These are phyloP conservation scores for Fusarium hostae DNA, from an alignment of 2,329 filamentous ascomycete species.

Conservation along the genomic window DNA sequence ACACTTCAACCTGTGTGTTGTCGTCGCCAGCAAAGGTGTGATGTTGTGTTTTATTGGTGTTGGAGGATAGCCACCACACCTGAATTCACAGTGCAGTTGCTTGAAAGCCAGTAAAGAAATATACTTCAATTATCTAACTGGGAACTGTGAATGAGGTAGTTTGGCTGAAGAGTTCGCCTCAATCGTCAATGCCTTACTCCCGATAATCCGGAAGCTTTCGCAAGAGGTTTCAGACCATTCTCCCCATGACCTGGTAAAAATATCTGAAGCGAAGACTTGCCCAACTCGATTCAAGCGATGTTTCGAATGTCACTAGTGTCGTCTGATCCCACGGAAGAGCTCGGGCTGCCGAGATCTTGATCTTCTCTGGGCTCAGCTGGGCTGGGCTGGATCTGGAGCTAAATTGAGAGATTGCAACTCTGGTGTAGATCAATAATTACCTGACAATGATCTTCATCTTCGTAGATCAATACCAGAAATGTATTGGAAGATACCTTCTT, in stretches of 20 bases:
- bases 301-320: constrained; percentile 18
- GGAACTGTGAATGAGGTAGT: neutral
- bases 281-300: constrained; percentile 9
- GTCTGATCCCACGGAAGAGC: constrained; percentile 4
- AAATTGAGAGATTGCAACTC: constrained; percentile 9
- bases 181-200: neutral
- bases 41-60: neutral
- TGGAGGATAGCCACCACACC: neutral
- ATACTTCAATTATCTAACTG: neutral
- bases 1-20: neutral
- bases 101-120: neutral
- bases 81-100: neutral
- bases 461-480: constrained; percentile 3
- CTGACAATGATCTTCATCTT: neutral
- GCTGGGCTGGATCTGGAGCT: constrained; percentile 20
- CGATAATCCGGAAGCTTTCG: neutral
- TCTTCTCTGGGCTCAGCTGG: constrained; percentile 8
- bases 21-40: neutral
- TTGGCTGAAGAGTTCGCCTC: neutral
- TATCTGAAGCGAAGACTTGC: constrained; percentile 2
- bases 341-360: constrained; percentile 21
- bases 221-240: neutral
- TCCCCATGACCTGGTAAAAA: neutral
- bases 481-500: neutral
- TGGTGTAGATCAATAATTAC: constrained; percentile 7